phyloP scores from a whole-genome alignment of 2,329 filamentous ascomycete species.

The Colletotrichum chrysophilum region DNA sequence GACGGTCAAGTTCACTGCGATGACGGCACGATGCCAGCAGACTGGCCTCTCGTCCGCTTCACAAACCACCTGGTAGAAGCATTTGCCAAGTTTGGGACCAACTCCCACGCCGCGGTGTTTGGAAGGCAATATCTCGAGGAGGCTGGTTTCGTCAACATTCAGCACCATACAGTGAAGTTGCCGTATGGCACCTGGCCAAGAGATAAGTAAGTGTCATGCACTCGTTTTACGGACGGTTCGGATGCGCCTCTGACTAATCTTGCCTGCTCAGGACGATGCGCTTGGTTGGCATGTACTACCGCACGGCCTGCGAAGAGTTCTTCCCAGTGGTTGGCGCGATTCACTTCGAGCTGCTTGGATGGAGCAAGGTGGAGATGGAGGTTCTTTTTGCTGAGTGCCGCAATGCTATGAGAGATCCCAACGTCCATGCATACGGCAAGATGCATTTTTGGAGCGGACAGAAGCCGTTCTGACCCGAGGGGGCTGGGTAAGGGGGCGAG shows the following conservation, averaged over 20 bases:
- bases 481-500: too few relatives aligned
- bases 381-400: conserved; percentile 30
- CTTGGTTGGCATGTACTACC: conserved; percentile 45
- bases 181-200: conserved; percentile 54
- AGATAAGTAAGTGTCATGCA: conserved; percentile 32
- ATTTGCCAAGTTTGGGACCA: conserved; percentile 41
- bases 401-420: conserved; percentile 29
- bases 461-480: conserved; percentile 32
- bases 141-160: conserved; percentile 47
- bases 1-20: conserved; percentile 44
- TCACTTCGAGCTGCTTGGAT: conserved; percentile 42
- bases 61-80: conserved; percentile 38
- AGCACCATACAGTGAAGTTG: conserved; percentile 44
- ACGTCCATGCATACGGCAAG: conserved; percentile 36
- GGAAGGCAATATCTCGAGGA: conserved; percentile 39
- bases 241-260: neutral
- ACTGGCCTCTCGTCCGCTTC: conserved; percentile 38
- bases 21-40: conserved; percentile 36
- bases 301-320: conserved; percentile 45
- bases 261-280: conserved; percentile 34
- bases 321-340: conserved; percentile 44
- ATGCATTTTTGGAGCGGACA: conserved; percentile 50
- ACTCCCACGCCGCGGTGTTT: conserved; percentile 41
- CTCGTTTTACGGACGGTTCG: neutral
- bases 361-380: conserved; percentile 32